Evolutionary conservation across 176 grass and related monocot species (phyloP).

Genomic region (Ampelocalamus luodianensis): DNA sequence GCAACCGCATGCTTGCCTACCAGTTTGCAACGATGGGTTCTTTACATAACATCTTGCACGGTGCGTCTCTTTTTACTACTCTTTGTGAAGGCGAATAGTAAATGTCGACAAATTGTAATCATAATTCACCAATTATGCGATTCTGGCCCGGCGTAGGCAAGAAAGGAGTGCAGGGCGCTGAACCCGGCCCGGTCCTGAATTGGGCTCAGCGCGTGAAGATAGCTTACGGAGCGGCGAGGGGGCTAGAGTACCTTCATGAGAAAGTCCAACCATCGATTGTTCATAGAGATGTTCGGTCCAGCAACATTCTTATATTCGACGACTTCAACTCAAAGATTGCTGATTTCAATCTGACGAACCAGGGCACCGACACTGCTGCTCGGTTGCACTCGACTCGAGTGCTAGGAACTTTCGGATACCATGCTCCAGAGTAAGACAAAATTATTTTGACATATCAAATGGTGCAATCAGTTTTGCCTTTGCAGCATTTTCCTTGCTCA

Average conservation of each 20-base stretch:
- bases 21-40: slow-evolving; percentile 75
- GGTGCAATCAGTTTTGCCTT: background rate
- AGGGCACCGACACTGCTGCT: slow-evolving; percentile 69
- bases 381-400: slow-evolving; percentile 81
- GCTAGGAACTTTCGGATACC: slow-evolving; percentile 84
- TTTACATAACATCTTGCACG: slow-evolving; percentile 82
- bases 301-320: slow-evolving; percentile 79
- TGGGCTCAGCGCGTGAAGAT: slow-evolving; percentile 80
- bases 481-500: background rate
- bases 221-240: slow-evolving; percentile 75
- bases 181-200: slow-evolving; percentile 66
- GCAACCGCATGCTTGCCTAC: slow-evolving; percentile 67
- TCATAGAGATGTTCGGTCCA: slow-evolving; percentile 84
- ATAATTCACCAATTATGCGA: background rate
- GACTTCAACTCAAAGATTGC: slow-evolving; percentile 73
- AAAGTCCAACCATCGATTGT: slow-evolving; percentile 83
- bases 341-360: slow-evolving; percentile 82
- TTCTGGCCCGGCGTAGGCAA: slow-evolving; percentile 43
- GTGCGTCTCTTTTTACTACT: slow-evolving; percentile 4
- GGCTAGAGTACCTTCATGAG: slow-evolving; percentile 86
- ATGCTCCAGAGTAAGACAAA: slow-evolving; percentile 74
- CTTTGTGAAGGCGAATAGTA: background rate
- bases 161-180: slow-evolving; percentile 82
- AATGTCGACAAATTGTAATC: background rate
- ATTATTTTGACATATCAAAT: background rate